Evolutionary conservation across 805 yeast species (phyloP), one percentile per base, ranked within the genome.

Genomic region (Candida oleophila): DNA sequence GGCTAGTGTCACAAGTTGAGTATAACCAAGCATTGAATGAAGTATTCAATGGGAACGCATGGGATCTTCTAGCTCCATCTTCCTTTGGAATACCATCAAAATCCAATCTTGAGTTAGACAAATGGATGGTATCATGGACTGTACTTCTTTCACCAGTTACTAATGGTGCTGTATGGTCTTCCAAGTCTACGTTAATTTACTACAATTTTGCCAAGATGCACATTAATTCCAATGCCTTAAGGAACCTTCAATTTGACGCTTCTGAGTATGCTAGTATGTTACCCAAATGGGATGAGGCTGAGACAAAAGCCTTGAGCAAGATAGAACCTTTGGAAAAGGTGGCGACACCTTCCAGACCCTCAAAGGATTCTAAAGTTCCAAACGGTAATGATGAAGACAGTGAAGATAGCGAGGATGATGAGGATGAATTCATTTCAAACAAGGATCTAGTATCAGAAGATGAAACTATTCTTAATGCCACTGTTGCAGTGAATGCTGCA

Each of bases 111-210:
- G 87, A 83, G 48, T 63, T 84, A 33, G 90, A 84, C 56, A 82
- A 78, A 61, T 84, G 90, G 90, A 84, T 84, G 88, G 87, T 84
- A 3, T 83, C 84, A 18, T 84, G 90, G 90, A 82, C 90, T 0
- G 87, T 85, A 9, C 61, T 83, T 36, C 64, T 84, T 18, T 78
- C 86, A 2, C 86, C 87, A 1, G 73, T 80, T 41, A 74, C 73
- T 42, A 78, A 82, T 34, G 76, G 76, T 1, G 64, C 74, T 0
- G 74, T 73, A 9, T 84, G 90, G 90, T 79, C 86, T 8, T 77
- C 86, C 1, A 84, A 84, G 55, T 81, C 87, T 1, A 83, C 89
- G 0, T 66, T 84, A 48, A 78, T 84, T 38, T 85, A 84, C 57
- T 84, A 84, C 56, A 83, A 84, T 56, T 84, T 83, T 69, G 90